These are phyloP conservation scores for Albizia julibrissin DNA, from an alignment of 306 rosid genomes.

Conservation along the genomic window DNA sequence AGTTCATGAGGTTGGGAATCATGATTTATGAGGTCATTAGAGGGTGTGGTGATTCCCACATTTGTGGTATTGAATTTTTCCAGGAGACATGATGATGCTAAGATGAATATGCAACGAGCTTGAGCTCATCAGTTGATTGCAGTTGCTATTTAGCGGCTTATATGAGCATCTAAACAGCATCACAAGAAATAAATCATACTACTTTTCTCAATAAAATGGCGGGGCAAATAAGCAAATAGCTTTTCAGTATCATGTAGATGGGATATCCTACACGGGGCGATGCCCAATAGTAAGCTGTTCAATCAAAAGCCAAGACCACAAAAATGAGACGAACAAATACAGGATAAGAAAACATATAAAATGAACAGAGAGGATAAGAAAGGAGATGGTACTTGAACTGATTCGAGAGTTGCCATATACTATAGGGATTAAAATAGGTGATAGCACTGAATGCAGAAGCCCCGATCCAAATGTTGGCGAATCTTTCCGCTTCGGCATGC, in stretches of 20 bases:
- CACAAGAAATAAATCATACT: background rate
- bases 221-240: background rate
- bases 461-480: conserved; percentile 77
- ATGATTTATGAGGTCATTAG: background rate
- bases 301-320: background rate
- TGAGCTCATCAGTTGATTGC: background rate
- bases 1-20: background rate
- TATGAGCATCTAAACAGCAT: background rate
- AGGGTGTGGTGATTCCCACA: background rate
- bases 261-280: background rate
- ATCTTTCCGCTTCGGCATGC: conserved; percentile 62
- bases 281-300: background rate
- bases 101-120: background rate
- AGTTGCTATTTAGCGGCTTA: background rate
- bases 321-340: background rate
- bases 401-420: conserved; percentile 67
- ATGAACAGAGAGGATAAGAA: background rate
- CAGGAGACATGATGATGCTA: background rate
- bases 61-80: background rate
- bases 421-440: conserved; percentile 64
- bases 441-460: conserved; percentile 55
- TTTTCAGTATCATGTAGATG: background rate
- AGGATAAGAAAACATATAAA: background rate
- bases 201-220: background rate
- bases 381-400: conserved; percentile 58